Evolutionary conservation across 805 yeast genomes (phyloP).

Genomic region (Metschnikowia lunata): DNA sequence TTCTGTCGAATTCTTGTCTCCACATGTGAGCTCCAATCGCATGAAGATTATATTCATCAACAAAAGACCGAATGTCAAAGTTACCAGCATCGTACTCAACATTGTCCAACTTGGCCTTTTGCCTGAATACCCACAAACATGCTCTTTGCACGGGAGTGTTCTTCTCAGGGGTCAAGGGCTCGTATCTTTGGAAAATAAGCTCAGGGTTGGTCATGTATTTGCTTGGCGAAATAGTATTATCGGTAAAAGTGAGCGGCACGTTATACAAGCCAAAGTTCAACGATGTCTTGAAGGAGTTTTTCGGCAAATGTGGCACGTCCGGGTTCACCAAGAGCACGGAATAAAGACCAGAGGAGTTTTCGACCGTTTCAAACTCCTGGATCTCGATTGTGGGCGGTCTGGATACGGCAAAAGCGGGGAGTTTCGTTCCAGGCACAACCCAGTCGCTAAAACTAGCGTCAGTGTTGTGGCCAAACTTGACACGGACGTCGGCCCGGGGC

Average conservation of each 20-base stretch:
- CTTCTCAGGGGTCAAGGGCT: constrained; percentile 86
- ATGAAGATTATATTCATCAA: constrained; percentile 47
- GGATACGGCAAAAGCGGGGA: constrained; percentile 70
- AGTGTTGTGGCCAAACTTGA: constrained; percentile 68
- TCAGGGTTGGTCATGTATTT: constrained; percentile 35
- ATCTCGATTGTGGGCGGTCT: constrained; percentile 76
- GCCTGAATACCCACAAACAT: constrained; percentile 88
- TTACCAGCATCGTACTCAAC: constrained; percentile 34
- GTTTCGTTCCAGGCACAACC: constrained; percentile 72
- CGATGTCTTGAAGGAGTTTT: constrained; percentile 65
- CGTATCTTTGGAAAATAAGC: constrained; percentile 48
- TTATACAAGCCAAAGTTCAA: constrained; percentile 76
- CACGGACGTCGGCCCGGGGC: constrained; percentile 70
- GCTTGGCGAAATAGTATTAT: constrained; percentile 50
- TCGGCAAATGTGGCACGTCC: constrained; percentile 74
- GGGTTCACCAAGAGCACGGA: constrained; percentile 85
- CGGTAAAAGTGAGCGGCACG: constrained; percentile 53
- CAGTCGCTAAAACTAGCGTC: constrained; percentile 54
- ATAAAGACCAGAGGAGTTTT: constrained; percentile 49
- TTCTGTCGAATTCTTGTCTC: constrained; percentile 81
- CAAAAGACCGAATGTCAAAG: constrained; percentile 75
- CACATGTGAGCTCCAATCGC: constrained; percentile 91
- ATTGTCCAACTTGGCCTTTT: constrained; percentile 26
- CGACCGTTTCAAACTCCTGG: constrained; percentile 58
- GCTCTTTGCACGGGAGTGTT: constrained; percentile 80